Evolutionary conservation across 805 yeast genomes (phyloP).

Genomic region (Metschnikowia vanudenii): DNA sequence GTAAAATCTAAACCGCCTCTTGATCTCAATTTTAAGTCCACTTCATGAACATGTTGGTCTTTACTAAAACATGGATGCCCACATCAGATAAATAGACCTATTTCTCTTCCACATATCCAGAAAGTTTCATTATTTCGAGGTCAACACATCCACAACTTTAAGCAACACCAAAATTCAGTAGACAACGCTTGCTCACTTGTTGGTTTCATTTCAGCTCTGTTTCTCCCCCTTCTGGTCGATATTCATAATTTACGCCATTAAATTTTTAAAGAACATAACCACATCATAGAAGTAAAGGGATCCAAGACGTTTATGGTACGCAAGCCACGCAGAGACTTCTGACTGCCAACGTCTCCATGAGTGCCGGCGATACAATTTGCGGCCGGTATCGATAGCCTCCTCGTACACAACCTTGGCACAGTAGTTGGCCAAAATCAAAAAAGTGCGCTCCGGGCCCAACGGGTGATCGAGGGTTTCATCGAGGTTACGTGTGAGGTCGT

Average conservation of each 20-base stretch:
- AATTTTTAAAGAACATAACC: slow-evolving; percentile 23
- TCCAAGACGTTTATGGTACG: slow-evolving; percentile 32
- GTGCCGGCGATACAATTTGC: slow-evolving; percentile 17
- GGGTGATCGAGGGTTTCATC: slow-evolving; percentile 84
- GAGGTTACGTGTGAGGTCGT: slow-evolving; percentile 84
- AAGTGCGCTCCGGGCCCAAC: slow-evolving; percentile 82
- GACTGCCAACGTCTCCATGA: slow-evolving; percentile 22
- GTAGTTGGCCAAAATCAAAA: slow-evolving; percentile 83
- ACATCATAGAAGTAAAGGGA: slow-evolving; percentile 36
- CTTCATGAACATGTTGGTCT: too few relatives aligned
- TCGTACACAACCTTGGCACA: slow-evolving; percentile 78
- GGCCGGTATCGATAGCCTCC: slow-evolving; percentile 53
- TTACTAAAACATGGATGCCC: too few relatives aligned
- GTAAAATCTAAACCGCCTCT: too few relatives aligned
- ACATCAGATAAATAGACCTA: too few relatives aligned
- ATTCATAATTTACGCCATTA: background rate
- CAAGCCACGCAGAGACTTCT: slow-evolving; percentile 30
- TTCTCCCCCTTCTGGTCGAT: too few relatives aligned
- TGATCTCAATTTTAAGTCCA: too few relatives aligned
- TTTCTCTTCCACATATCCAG: too few relatives aligned
- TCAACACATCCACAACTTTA: too few relatives aligned
- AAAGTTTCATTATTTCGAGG: too few relatives aligned
- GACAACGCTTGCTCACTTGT: too few relatives aligned
- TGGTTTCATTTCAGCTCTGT: too few relatives aligned
- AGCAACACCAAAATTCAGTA: too few relatives aligned